Base-by-base conservation (phyloP, 2,329 filamentous ascomycete species). In the Neophaeococcomyces mojaviensis region DNA sequence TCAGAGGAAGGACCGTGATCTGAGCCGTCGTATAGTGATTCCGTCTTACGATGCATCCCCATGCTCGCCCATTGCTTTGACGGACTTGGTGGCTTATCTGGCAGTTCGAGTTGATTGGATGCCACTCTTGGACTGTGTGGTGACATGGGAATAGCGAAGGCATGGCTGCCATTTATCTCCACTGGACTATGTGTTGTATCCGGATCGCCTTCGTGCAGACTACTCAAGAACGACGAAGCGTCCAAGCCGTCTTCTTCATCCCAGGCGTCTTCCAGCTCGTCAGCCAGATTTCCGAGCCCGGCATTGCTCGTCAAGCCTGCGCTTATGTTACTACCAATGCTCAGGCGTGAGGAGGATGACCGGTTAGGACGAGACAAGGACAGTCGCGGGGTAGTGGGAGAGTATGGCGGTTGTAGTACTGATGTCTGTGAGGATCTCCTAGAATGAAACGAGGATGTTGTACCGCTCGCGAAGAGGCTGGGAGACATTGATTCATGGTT, bases 241-340 rank as follows among this genome's bases (percentile, higher is more conserved):
- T 64, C 67, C 38, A 73, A 72, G 22, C 75, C 74, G 31, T 70
- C 62, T 18, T 74, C 68, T 9, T 69, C 69, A 51, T 70, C 74
- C 68, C 73, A 77, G n/a, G 73, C 73, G 54, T 78, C 74, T 20
- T 74, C 79, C 19, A 82, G 63, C 58, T 82, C 79, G 57, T 83
- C 79, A 22, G 79, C 79, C 41, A 83, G 61, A 52, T 76, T 82
- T 19, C 78, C 79, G 43, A 80, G 61, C 8, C 76, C 78, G 35
- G 68, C 67, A 44, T 46, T 40, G 24, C 43, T 46, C 18, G 24
- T 35, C 20, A 46, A 12, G 2, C 43, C 35, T 6, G 35, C 26
- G 32, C 37, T 41, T n/a, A 37, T 37, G 16, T 42, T 39, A 20
- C 45, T 47, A 12, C 38, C 38, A 19, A 42, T 36, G 28, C 45